Conservation (phyloP, 2,329 filamentous ascomycete genomes). For the Alternaria solani region DNA sequence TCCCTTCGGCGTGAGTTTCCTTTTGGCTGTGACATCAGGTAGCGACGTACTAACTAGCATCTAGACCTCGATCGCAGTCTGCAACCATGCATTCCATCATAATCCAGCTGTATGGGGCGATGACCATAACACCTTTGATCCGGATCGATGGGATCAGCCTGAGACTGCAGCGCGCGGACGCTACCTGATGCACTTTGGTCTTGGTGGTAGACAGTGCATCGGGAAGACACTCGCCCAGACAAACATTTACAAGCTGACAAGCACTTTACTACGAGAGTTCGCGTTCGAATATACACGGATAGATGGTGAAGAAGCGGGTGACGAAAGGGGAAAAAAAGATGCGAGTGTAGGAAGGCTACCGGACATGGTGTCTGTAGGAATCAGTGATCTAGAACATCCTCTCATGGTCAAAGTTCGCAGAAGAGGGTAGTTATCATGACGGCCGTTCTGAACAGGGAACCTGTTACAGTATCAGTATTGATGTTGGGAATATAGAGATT, state of each 20-base stretch:
- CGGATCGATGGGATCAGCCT: not conserved
- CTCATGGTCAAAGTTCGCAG: not conserved
- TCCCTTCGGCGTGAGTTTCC: not conserved
- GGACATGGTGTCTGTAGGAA: not conserved
- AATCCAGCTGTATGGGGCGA: not conserved
- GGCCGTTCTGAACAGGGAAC: not conserved
- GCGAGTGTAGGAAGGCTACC: not conserved
- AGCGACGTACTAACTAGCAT: not conserved
- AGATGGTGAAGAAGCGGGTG: not conserved
- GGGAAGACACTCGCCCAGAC: not conserved
- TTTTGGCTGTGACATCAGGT: not conserved
- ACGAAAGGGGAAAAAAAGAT: not conserved
- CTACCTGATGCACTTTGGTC: not conserved
- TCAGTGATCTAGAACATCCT: not conserved
- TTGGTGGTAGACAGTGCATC: not conserved
- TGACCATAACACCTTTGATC: not conserved
- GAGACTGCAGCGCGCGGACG: not conserved
- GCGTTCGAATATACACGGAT: not conserved
- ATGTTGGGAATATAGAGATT: too few species aligned
- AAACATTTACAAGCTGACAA: not conserved
- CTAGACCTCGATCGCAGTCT: not conserved
- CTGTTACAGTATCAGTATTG: too few species aligned
- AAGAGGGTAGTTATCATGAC: not conserved
- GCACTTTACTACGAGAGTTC: not conserved
- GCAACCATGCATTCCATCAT: not conserved